Percentiles rank a stretch among this genome's conserved stretches.
phyloP scores from a whole-genome alignment of 805 yeast genomes.

The Candida ficus region DNA sequence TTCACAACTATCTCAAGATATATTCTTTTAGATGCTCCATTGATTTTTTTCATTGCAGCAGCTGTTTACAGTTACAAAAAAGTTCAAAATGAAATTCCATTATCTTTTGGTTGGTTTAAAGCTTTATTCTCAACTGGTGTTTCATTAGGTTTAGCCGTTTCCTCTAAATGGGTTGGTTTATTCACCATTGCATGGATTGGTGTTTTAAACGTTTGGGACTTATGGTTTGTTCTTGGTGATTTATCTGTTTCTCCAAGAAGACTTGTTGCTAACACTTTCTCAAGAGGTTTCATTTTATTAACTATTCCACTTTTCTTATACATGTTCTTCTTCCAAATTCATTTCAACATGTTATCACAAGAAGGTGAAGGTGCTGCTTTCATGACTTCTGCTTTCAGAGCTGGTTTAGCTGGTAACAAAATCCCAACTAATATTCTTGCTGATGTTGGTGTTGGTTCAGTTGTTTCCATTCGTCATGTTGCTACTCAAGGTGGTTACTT shows the following conservation, averaged over 20 bases:
- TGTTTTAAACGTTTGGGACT: constrained; percentile 47
- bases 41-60: constrained; percentile 72
- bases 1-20: constrained; percentile 66
- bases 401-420: constrained; percentile 52
- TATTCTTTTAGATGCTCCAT: constrained; percentile 71
- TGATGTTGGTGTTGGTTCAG: constrained; percentile 70
- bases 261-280: constrained; percentile 40
- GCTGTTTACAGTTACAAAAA: constrained; percentile 61
- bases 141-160: constrained; percentile 66
- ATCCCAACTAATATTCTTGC: constrained; percentile 57
- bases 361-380: constrained; percentile 73
- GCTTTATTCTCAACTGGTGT: constrained; percentile 60
- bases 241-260: constrained; percentile 42
- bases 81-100: constrained; percentile 62
- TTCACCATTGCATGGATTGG: constrained; percentile 82
- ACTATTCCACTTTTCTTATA: constrained; percentile 57
- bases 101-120: constrained; percentile 50
- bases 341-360: constrained; percentile 48
- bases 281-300: constrained; percentile 49
- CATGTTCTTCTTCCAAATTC: constrained; percentile 54
- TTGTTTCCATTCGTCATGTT: constrained; percentile 60
- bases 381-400: constrained; percentile 67
- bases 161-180: constrained; percentile 82
- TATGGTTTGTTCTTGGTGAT: constrained; percentile 75
- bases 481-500: constrained; percentile 75